Evolutionary conservation across 139 green algal genomes (phyloP), one percentile per base, ranked within the genome.

Genomic region (Diplosphaera chodatii): DNA sequence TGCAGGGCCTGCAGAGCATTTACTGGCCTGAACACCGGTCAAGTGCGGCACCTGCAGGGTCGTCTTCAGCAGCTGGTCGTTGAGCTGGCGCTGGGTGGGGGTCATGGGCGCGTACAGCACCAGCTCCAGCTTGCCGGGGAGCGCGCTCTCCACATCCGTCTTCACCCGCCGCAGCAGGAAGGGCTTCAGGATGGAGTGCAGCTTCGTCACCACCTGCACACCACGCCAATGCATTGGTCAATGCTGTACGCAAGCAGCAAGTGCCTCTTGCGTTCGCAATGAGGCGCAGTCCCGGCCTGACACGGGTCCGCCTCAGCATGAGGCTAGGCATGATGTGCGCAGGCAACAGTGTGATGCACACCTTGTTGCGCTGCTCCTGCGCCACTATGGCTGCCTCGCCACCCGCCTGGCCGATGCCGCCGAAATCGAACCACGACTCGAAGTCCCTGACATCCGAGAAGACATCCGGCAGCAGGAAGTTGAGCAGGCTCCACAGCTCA

Each of bases 401-500:
- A 3, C 69, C 75, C 31, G 79, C 77, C 55, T 87, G 41, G 21
- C 64, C 76, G 41, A 83, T 63, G 34, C 78, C 74, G 20, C 67
- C 74, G 77, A 93, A 91, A 74, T 96, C 92, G 77, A 96, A 98
- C 91, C 93, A 98, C 10, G 69, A 81, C 82, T 97, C 83, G 69
- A 99, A 99, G 77, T 95, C 83, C 2, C 80, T 75, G 40, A 96
- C 78, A 62, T 71, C 84, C 66, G 55, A 78, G 79, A 98, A 99
- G 28, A 97, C 81, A 37, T 97, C 83, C 2, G 96, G 93, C 74
- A 99, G 86, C 70, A 98, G 79, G 86, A 98, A 99, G 86, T 98
- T 99, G 56, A 99, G 86, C 64, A 99, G 84, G 30, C 83, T 93
- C 95, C 95, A 99, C 69, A 99, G 84, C 87, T 99, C 96, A 15